A percentile compares a stretch with the other conserved stretches of the same genome.
These are phyloP conservation scores for Ogataea philodendri DNA, from an alignment of 805 yeast species.

Conservation along the genomic window DNA sequence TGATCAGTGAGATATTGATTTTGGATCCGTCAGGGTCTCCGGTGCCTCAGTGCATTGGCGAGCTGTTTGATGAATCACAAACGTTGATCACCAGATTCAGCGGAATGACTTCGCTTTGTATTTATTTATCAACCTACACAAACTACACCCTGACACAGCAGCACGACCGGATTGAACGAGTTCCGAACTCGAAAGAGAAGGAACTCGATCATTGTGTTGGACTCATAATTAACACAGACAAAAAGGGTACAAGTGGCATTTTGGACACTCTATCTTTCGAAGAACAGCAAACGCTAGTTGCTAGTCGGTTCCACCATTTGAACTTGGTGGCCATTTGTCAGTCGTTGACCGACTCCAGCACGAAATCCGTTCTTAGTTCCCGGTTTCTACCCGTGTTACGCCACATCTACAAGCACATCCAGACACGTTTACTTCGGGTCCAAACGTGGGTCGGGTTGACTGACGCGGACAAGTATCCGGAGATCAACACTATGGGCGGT, in stretches of 20 bases:
- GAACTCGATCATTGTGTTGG: constrained; percentile 26
- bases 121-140: constrained; percentile 13
- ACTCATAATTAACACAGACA: constrained; percentile 20
- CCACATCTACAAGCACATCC: constrained; percentile 11
- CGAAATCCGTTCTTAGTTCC: background rate
- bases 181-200: constrained; percentile 17
- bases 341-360: constrained; percentile 8
- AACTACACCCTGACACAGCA: constrained; percentile 15
- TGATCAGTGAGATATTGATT: constrained; percentile 17
- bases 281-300: constrained; percentile 14
- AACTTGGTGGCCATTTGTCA: constrained; percentile 22
- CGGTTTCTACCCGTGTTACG: constrained; percentile 14
- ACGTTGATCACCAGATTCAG: constrained; percentile 13
- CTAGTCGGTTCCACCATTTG: constrained; percentile 30
- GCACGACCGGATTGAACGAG: constrained; percentile 6
- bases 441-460: constrained; percentile 43
- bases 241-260: background rate
- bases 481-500: constrained; percentile 37
- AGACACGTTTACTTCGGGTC: constrained; percentile 36
- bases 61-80: constrained; percentile 7
- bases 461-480: constrained; percentile 18
- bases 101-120: constrained; percentile 13
- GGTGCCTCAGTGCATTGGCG: constrained; percentile 13
- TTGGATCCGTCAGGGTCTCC: constrained; percentile 6
- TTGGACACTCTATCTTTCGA: constrained; percentile 11